Evolutionary conservation across 2,329 filamentous ascomycete genomes (phyloP), one percentile per base, ranked within the genome.

Genomic region (Pseudocercospora cruenta): DNA sequence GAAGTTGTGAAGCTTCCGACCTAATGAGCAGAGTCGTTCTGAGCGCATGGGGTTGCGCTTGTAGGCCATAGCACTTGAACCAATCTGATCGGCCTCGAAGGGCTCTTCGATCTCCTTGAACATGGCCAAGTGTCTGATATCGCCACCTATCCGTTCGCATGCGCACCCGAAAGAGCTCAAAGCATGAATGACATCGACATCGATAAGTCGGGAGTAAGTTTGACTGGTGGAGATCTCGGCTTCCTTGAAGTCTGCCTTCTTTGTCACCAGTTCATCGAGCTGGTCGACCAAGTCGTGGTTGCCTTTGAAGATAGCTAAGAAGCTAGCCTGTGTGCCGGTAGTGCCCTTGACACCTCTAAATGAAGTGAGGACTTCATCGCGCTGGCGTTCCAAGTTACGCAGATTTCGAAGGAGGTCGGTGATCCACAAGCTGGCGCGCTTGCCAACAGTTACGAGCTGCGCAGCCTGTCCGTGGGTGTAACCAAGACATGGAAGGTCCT

Each of bases 71-170:
- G 88, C 88, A 57, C 83, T 86, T 53, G 83, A 87, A 28, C 90
- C 91, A 71, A 94, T 93, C 80, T 96, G 92, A 70, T 88, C 86
- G 73, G 88, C 88, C 81, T 94, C 91, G 72, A 93, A 92, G 0
- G 91, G 92, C 82, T 94, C 91, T 76, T 96, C 93, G 65, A 95
- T 83, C 79, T 96, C 92, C 83, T 97, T 96, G 80, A 88, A 86
- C 74, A 86, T 83, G 5, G 90, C 90, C 57, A 94, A 82, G 75
- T 92, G 89, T 58, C 91, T 85, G 70, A 95, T 91, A 73, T 94
- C 91, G 55, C 85, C 85, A 58, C 87, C 86, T 67, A 96, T 94
- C 66, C 90, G 87, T 75, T 92, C 86, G 58, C 88, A 91, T 0
- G 92, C 92, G n/a, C 92, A 86, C 24, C 91, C 93, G 60, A 97